Conservation (phyloP, 345 rosid species). For the Rhodamnia argentea region DNA sequence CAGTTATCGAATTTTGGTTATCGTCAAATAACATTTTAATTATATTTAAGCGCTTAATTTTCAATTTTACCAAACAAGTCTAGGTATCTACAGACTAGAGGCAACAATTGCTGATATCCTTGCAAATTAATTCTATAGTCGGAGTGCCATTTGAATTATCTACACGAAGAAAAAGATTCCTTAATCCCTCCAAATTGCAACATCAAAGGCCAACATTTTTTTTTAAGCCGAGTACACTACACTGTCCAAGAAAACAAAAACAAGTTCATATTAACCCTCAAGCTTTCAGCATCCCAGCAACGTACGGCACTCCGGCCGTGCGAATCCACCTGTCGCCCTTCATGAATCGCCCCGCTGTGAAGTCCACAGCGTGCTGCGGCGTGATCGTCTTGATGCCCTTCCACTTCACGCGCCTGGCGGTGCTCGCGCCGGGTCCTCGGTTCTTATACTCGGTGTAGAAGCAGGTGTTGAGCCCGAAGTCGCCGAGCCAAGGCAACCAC, state of each 20-base stretch:
- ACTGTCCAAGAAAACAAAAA: background rate
- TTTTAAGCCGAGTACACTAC: background rate
- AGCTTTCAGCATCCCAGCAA: slow-evolving; percentile 12
- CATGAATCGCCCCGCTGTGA: slow-evolving; percentile 29
- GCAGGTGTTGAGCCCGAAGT: slow-evolving; percentile 37
- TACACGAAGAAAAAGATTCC: background rate
- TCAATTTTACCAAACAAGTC: background rate
- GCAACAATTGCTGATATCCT: background rate
- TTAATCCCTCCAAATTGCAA: background rate
- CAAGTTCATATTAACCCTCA: background rate
- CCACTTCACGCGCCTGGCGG: slow-evolving; percentile 44
- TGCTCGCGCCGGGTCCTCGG: slow-evolving; percentile 55
- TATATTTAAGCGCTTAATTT: background rate
- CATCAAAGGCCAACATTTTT: background rate
- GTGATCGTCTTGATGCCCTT: slow-evolving; percentile 38
- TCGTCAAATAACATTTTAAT: background rate
- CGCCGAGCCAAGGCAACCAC: slow-evolving; percentile 42
- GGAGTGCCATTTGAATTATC: background rate
- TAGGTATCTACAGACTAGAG: background rate
- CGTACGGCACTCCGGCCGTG: slow-evolving; percentile 36
- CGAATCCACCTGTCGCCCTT: slow-evolving; percentile 45
- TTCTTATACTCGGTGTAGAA: slow-evolving; percentile 48
- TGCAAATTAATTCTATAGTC: background rate
- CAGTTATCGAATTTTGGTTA: background rate
- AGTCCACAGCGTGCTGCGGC: slow-evolving; percentile 9